phyloP scores from a whole-genome alignment of 2,329 filamentous ascomycete species.

The Claviceps monticola region DNA sequence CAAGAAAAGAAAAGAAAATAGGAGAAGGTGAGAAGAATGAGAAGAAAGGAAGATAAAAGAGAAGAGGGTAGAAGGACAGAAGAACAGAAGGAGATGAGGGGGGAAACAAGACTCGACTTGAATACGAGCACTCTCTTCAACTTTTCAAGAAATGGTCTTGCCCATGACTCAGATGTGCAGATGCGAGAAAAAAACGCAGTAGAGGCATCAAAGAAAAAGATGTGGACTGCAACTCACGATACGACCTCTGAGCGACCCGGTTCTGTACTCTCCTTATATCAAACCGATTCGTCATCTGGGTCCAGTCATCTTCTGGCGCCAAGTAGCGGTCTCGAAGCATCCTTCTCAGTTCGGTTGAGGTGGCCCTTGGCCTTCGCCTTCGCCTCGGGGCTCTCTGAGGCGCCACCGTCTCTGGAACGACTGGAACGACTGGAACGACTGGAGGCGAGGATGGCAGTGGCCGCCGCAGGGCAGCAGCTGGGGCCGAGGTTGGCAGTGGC shows the following conservation, averaged over 20 bases:
- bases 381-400: too few species aligned
- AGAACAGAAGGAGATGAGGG: too few species aligned
- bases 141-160: not conserved
- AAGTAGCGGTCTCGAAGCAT: slow-evolving; percentile 1
- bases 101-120: too few species aligned
- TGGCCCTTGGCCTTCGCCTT: too few species aligned
- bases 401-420: too few species aligned
- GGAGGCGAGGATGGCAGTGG: too few species aligned
- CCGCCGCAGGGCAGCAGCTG: not conserved
- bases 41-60: too few species aligned
- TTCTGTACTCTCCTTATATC: slow-evolving; percentile 9
- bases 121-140: not conserved
- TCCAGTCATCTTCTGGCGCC: slow-evolving; percentile 8
- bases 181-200: not conserved
- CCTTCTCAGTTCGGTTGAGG: too few species aligned
- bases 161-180: not conserved
- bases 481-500: not conserved
- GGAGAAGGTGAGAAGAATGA: too few species aligned
- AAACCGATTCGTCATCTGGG: slow-evolving; percentile 6
- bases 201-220: not conserved
- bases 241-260: slow-evolving; percentile 10
- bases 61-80: too few species aligned
- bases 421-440: too few species aligned
- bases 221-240: slow-evolving; percentile 12
- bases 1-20: too few species aligned